phyloP scores from a whole-genome alignment of 2,329 filamentous ascomycete genomes.

The Rutstroemia sydowiana region DNA sequence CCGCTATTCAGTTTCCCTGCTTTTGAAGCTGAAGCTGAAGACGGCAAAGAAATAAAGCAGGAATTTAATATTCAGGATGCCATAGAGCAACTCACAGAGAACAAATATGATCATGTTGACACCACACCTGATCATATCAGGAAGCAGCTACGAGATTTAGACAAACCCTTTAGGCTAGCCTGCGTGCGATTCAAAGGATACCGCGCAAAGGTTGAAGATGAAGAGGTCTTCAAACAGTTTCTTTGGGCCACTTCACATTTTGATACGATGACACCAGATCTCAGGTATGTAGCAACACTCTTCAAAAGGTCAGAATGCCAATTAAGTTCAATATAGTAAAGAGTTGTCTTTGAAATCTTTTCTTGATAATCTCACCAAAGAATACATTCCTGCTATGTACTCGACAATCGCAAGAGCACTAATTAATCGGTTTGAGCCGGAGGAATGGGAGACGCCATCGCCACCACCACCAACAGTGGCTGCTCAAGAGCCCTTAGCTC shows the following conservation, averaged over 20 bases:
- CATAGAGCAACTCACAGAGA: too few species aligned
- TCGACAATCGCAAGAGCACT: background rate
- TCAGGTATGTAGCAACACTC: background rate
- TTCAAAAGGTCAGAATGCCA: background rate
- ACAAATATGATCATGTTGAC: too few species aligned
- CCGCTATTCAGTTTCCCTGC: too few species aligned
- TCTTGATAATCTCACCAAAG: background rate
- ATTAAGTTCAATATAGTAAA: background rate
- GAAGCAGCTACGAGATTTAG: background rate
- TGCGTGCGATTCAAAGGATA: background rate
- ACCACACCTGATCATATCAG: background rate
- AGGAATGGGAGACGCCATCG: background rate
- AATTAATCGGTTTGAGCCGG: background rate
- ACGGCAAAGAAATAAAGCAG: too few species aligned
- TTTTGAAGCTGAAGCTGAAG: too few species aligned
- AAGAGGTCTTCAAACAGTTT: background rate
- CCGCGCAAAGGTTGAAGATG: background rate
- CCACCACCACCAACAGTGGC: background rate
- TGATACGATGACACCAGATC: background rate
- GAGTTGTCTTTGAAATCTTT: background rate
- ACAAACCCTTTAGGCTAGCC: fast-evolving
- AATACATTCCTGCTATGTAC: background rate
- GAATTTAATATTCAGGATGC: too few species aligned
- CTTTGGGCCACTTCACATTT: background rate
- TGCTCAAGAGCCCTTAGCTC: background rate